Conservation (phyloP, 2,329 filamentous ascomycete species). For the Paecilomyces dactylethromorphus region DNA sequence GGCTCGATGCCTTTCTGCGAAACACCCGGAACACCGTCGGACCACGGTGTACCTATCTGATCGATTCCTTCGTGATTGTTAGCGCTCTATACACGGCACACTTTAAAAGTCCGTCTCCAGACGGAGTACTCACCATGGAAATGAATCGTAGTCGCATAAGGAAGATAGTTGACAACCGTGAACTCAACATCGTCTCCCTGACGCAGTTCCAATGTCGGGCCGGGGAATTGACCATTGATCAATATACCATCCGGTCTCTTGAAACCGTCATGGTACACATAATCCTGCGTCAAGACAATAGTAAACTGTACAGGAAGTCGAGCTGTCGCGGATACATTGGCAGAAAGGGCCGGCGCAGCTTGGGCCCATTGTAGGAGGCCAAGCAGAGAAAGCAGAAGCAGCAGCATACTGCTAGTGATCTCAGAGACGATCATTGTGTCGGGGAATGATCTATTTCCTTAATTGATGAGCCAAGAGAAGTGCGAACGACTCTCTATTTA, state of each 20-base stretch:
- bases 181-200: conserved; percentile 12
- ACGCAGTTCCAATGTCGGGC: conserved; percentile 11
- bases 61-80: conserved; percentile 25
- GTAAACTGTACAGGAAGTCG: conserved; percentile 4
- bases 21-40: conserved; percentile 54
- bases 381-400: background rate
- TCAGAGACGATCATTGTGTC: background rate
- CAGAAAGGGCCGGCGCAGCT: background rate
- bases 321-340: background rate
- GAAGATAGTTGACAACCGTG: conserved; percentile 12
- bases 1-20: conserved; percentile 48
- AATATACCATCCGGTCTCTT: conserved; percentile 13
- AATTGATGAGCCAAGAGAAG: background rate
- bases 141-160: conserved; percentile 14
- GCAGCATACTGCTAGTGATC: background rate
- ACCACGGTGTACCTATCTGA: conserved; percentile 50
- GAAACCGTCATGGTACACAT: conserved; percentile 17
- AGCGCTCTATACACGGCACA: background rate
- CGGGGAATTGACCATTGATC: conserved; percentile 18
- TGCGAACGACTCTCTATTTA: background rate
- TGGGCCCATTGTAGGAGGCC: background rate
- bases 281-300: conserved; percentile 11
- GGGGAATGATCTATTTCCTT: background rate
- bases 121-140: conserved; percentile 14
- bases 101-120: too few species aligned